Evolutionary conservation across 2,329 filamentous ascomycete species (phyloP), one percentile per base, ranked within the genome.

Genomic region (Neocatenulostroma microsporum): DNA sequence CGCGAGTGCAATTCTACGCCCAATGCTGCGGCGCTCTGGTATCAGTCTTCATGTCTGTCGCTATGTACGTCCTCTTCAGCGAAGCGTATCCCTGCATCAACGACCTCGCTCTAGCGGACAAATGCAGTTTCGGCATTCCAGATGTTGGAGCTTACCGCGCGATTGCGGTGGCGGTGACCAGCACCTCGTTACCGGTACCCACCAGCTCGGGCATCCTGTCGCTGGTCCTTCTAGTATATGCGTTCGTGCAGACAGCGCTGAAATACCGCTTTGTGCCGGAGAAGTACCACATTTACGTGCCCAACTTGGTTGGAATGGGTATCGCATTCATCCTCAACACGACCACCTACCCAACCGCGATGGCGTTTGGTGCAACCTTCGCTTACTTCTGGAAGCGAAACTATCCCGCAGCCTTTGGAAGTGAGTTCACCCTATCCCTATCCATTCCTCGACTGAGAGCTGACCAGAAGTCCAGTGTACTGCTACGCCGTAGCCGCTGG

Each of bases 71-170:
- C 6, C 69, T 81, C 36, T 80, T 80, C 62, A 70, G 73, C 41
- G 66, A 68, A 1, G 78, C 78, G 1, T 82, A 82, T 54, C 77
- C 77, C 1, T 82, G 78, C 53, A 69, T 74, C 50, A 69, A 73
- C 49, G 62, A 70, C 27, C 31, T 35, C 36, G 45, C 58, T 9
- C 53, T 61, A 0, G 62, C 69, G 38, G 60, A 67, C 3, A 61
- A 50, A 9, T 81, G 78, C 54, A 57, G 69, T 30, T 82, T 82
- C 60, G 51, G 57, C 6, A 73, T 73, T 2, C 78, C 78, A 4
- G 77, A 75, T 2, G 76, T 80, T 9, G 61, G 70, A 0, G 76
- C 78, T 1, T 82, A 77, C 76, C 65, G 70, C 24, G 77, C 78
- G 9, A 74, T 80, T 9, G 76, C 78, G 2, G 58, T 69, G 41